Conservation (phyloP, 2,329 filamentous ascomycete genomes). For the Penicillium aurantiogriseum region DNA sequence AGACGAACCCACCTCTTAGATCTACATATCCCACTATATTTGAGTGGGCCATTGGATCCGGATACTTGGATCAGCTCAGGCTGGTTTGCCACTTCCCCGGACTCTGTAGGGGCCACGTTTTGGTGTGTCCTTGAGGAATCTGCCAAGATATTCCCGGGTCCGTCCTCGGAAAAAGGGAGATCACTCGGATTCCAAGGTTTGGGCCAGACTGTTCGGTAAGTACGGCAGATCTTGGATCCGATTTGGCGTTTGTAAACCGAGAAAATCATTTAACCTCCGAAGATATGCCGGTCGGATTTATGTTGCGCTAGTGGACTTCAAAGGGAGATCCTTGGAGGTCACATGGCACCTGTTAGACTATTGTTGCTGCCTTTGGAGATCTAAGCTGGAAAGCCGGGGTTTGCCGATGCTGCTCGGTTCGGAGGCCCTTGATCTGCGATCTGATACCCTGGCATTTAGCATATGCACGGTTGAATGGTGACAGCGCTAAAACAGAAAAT, state of each 20-base stretch:
- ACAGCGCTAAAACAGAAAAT: constrained; percentile 4
- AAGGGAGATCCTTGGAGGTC: neutral
- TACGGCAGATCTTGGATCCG: constrained; percentile 19
- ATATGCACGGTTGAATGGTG: constrained; percentile 5
- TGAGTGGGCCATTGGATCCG: constrained; percentile 11
- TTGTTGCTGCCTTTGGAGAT: neutral
- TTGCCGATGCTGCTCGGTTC: constrained; percentile 1
- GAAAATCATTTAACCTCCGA: neutral
- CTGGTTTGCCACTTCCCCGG: constrained; percentile 24
- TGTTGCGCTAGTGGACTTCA: constrained; percentile 1
- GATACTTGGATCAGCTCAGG: constrained; percentile 7
- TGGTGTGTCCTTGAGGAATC: neutral
- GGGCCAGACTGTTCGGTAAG: constrained; percentile 21
- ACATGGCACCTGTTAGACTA: neutral
- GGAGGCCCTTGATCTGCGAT: constrained; percentile 1
- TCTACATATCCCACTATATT: constrained; percentile 5
- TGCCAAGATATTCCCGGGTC: constrained; percentile 5
- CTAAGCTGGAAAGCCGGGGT: neutral
- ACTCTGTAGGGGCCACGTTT: constrained; percentile 17
- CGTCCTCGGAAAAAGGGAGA: neutral
- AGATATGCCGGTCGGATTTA: constrained; percentile 1
- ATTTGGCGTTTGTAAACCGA: constrained; percentile 12
- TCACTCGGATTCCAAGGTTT: neutral
- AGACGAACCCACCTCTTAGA: neutral
- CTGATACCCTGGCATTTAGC: constrained; percentile 2